These are phyloP conservation scores for Spatholobus suberectus DNA, from an alignment of 306 rosid genomes.

Conservation along the genomic window DNA sequence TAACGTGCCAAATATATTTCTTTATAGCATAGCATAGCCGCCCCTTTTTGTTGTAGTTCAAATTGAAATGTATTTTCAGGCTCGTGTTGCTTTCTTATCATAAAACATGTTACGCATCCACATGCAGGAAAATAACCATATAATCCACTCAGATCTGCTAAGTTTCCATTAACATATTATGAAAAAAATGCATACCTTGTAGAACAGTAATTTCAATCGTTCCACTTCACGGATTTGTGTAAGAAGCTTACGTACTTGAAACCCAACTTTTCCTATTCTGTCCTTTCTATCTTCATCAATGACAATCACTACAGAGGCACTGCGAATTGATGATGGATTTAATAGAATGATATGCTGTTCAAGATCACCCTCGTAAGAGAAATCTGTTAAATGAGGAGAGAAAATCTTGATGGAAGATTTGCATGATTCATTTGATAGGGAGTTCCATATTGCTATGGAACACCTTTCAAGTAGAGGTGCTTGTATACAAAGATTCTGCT, in stretches of 20 bases:
- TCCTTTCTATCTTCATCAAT: conserved; percentile 38
- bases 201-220: conserved; percentile 43
- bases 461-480: conserved; percentile 51
- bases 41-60: too few relatives aligned
- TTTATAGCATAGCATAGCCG: not conserved
- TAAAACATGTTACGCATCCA: not conserved
- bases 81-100: not conserved
- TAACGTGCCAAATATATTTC: too few relatives aligned
- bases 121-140: not conserved
- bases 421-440: conserved; percentile 34
- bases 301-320: conserved; percentile 51
- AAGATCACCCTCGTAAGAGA: conserved; percentile 54
- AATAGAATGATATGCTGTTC: conserved; percentile 26
- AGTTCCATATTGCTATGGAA: conserved; percentile 33
- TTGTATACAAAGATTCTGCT: conserved; percentile 38
- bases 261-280: not conserved
- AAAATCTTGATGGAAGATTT: conserved; percentile 36
- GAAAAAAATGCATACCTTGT: conserved; percentile 49
- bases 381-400: conserved; percentile 30
- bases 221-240: conserved; percentile 41
- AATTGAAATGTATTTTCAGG: not conserved
- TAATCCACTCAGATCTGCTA: not conserved
- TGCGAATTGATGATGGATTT: conserved; percentile 27
- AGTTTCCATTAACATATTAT: not conserved
- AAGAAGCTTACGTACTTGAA: conserved; percentile 35